phyloP scores from a whole-genome alignment of 2,329 filamentous ascomycete genomes.

The Epichloe sylvatica region DNA sequence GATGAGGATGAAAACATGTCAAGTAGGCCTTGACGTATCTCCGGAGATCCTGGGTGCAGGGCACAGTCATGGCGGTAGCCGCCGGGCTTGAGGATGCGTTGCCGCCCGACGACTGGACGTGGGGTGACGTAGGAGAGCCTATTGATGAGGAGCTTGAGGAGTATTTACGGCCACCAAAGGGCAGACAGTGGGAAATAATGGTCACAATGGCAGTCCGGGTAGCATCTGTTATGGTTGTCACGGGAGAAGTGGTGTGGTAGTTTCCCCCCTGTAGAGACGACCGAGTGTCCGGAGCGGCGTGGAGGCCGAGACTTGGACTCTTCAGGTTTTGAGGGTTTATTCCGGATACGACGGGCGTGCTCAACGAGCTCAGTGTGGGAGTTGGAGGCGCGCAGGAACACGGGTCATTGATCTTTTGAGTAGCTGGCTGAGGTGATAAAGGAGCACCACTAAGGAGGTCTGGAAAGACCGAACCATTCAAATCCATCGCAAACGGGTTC shows the following conservation, averaged over 20 bases:
- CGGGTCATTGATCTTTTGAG: constrained; percentile 56
- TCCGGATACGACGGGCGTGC: constrained; percentile 56
- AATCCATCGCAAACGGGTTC: constrained; percentile 61
- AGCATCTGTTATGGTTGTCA: constrained; percentile 51
- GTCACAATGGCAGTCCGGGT: constrained; percentile 48
- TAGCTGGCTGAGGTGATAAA: constrained; percentile 62
- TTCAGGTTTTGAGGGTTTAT: constrained; percentile 47
- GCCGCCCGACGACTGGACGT: constrained; percentile 29
- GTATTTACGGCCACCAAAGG: constrained; percentile 49
- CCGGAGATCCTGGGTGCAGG: constrained; percentile 73
- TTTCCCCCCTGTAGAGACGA: constrained; percentile 54
- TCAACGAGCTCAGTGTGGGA: constrained; percentile 53
- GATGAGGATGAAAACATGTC: constrained; percentile 81
- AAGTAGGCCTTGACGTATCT: constrained; percentile 85
- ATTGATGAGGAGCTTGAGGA: constrained; percentile 38
- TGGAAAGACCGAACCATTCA: constrained; percentile 59
- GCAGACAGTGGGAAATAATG: constrained; percentile 42
- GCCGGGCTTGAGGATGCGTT: constrained; percentile 35
- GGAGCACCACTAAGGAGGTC: constrained; percentile 61
- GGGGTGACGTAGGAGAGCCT: constrained; percentile 40
- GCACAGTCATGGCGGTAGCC: constrained; percentile 40
- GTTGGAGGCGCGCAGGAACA: constrained; percentile 70
- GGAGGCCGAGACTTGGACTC: constrained; percentile 52
- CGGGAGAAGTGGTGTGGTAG: constrained; percentile 42
- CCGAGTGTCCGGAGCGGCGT: constrained; percentile 55